Percentiles rank a stretch among this genome's conserved stretches.
Evolutionary conservation across 2,329 filamentous ascomycete genomes (phyloP).

Genomic region (Thelonectria blattea): DNA sequence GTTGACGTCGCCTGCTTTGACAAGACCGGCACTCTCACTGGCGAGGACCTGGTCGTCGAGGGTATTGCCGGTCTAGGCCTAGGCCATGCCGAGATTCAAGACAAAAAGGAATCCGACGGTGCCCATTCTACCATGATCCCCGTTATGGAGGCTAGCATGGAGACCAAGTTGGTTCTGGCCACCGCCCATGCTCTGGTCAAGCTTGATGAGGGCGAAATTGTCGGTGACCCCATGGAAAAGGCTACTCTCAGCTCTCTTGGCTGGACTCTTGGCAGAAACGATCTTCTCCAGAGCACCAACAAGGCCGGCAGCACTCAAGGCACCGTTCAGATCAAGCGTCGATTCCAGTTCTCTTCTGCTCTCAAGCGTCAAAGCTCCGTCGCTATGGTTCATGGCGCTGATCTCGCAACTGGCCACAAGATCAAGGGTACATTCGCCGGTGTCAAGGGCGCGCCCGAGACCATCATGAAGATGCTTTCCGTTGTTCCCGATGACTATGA

Average conservation of each 20-base stretch:
- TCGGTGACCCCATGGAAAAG: constrained; percentile 99
- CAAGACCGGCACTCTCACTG: constrained; percentile 96
- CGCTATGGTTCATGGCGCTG: constrained; percentile 76
- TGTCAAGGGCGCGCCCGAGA: constrained; percentile 97
- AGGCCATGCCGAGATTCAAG: constrained; percentile 68
- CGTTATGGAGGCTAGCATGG: constrained; percentile 72
- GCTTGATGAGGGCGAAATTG: constrained; percentile 94
- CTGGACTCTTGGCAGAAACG: constrained; percentile 91
- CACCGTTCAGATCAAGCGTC: constrained; percentile 90
- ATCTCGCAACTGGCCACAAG: constrained; percentile 76
- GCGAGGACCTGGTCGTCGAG: constrained; percentile 95
- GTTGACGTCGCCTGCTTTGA: constrained; percentile 98
- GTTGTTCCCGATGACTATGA: constrained; percentile 87
- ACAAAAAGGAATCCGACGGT: constrained; percentile 74
- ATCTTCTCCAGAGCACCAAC: constrained; percentile 72
- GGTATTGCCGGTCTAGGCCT: constrained; percentile 90
- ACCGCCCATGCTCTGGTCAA: constrained; percentile 96
- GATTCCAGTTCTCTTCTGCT: constrained; percentile 97
- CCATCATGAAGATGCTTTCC: constrained; percentile 90
- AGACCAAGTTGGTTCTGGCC: constrained; percentile 91
- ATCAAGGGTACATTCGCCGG: constrained; percentile 87
- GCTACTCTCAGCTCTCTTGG: constrained; percentile 88
- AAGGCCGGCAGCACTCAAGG: constrained; percentile 56
- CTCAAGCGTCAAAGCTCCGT: constrained; percentile 96
- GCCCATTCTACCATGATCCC: constrained; percentile 80